Evolutionary conservation across 345 rosid species (phyloP), one percentile per base, ranked within the genome.

Genomic region (Eucalyptus erythrocorys): DNA sequence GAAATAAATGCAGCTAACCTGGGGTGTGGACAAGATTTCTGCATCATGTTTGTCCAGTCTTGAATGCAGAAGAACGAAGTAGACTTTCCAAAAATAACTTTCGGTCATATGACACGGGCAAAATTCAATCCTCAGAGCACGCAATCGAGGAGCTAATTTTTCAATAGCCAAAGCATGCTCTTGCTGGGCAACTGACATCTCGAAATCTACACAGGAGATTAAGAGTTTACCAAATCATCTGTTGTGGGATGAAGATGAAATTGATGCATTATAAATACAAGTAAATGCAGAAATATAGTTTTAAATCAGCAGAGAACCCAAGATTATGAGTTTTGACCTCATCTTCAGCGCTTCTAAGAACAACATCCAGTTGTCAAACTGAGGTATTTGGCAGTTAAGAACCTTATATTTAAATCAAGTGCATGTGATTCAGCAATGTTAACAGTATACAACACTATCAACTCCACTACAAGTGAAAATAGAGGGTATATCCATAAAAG

Each of bases 21-120:
- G 96, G 86, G 98, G 91, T 86, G 99, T 95, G 34, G 98, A 96
- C 92, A 98, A 94, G 92, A 93, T 90, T 79, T 94, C 94, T 1
- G 99, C 96, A 89, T 97, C 99, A 55, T 92, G 89, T 91, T 96
- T 96, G 90, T 91, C 93, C 87, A 98, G 98, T 86, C 95, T 94
- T 43, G 99, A 96, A 92, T 96, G 99, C 91, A 96, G 89, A 86
- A 98, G 99, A n/a, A 97, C 99, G 92, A 98, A 98, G 91, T 97
- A 98, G 89, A 98, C 96, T 92, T 95, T 97, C 99, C 99, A 98
- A 91, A 97, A 97, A 94, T 97, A 96, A 89, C 94, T 90, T 88
- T 96, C 97, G 53, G 95, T 97, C 98, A 97, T 95, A 91, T 96
- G 96, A 26, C 95, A 94, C 2, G 99, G 99, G 32, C 99, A 97